Evolutionary conservation across 306 rosid genomes (phyloP).

Genomic region (Acacia crassicarpa): DNA sequence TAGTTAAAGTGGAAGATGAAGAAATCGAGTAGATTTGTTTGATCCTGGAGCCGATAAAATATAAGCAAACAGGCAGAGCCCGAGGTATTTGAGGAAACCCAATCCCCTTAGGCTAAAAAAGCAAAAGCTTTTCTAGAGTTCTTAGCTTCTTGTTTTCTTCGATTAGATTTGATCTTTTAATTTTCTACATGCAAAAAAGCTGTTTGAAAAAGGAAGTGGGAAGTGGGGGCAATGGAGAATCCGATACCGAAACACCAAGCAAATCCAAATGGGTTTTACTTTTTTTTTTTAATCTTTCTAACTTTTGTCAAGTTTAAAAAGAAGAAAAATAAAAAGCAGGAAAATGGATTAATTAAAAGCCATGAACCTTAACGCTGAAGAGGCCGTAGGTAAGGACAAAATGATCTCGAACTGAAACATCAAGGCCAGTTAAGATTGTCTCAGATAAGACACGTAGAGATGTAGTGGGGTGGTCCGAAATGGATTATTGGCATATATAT

Average conservation of each 20-base stretch:
- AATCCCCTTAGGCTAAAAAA: conserved; percentile 27
- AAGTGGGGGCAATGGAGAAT: conserved; percentile 42
- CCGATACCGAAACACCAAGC: conserved; percentile 42
- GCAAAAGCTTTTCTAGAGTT: conserved; percentile 36
- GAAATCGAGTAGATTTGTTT: conserved; percentile 60
- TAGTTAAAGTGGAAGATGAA: conserved; percentile 42
- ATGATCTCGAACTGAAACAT: conserved; percentile 41
- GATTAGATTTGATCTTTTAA: conserved; percentile 35
- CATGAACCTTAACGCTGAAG: neutral
- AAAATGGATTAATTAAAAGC: neutral
- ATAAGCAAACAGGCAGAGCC: conserved; percentile 41
- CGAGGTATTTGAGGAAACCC: conserved; percentile 59
- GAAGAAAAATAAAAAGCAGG: neutral
- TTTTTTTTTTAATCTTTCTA: conserved; percentile 27
- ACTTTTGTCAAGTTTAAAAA: conserved; percentile 24
- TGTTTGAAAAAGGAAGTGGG: neutral
- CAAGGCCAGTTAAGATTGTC: conserved; percentile 41
- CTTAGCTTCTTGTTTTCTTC: conserved; percentile 38
- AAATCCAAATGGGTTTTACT: conserved; percentile 40
- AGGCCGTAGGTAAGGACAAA: conserved; percentile 30
- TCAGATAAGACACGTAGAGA: conserved; percentile 36
- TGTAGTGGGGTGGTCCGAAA: conserved; percentile 39
- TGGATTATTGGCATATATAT: conserved; percentile 31
- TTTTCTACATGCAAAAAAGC: conserved; percentile 41
- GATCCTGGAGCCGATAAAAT: conserved; percentile 37